Conservation (phyloP, 2,329 filamentous ascomycete genomes). For the Fusarium marasasianum region DNA sequence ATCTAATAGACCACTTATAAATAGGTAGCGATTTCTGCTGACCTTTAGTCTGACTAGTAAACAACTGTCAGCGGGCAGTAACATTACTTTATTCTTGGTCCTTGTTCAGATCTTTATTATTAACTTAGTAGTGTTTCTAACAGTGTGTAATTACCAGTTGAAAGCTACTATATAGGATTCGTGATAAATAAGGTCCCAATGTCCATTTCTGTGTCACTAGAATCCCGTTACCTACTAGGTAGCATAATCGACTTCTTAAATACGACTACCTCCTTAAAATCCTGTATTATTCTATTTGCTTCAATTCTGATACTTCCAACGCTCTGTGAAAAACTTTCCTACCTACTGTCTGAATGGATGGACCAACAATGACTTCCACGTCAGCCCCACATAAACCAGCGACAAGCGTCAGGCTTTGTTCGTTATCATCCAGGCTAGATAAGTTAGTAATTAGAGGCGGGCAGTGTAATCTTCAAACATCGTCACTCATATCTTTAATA, state of each 20-base stretch:
- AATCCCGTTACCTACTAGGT: neutral
- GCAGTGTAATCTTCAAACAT: conserved; percentile 8
- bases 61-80: neutral
- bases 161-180: neutral
- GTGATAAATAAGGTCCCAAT: neutral
- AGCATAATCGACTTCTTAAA: neutral
- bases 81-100: neutral
- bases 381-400: conserved; percentile 8
- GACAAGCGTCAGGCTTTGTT: conserved; percentile 2
- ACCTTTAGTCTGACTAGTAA: neutral
- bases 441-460: neutral
- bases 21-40: neutral
- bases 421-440: neutral
- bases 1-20: neutral
- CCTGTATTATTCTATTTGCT: neutral
- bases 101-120: neutral
- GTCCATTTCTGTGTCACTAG: neutral
- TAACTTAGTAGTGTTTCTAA: too few relatives aligned
- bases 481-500: conserved; percentile 10
- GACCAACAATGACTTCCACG: neutral
- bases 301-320: neutral
- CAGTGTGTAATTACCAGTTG: neutral
- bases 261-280: neutral
- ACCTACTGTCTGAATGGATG: neutral
- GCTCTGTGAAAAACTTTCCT: neutral